These are phyloP conservation scores for Domatiomyces catenatus DNA, from an alignment of 2,329 filamentous ascomycete species.

Conservation along the genomic window DNA sequence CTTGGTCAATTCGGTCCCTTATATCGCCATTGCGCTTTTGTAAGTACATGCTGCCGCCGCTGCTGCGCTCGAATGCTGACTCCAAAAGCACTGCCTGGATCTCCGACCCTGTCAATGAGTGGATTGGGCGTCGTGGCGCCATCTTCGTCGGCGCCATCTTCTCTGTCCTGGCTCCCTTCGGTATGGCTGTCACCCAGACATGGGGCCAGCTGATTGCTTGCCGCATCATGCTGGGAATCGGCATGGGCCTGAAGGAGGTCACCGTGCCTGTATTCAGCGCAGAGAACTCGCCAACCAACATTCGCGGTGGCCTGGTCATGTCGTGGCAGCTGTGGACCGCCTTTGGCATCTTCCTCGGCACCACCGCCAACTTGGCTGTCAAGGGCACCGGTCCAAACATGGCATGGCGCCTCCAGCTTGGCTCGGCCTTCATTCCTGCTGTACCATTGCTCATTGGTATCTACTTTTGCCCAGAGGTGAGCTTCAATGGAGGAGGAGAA, in stretches of 20 bases:
- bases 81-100: slow-evolving; percentile 45
- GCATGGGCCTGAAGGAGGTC: slow-evolving; percentile 25
- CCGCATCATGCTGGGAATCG: slow-evolving; percentile 34
- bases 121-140: slow-evolving; percentile 44
- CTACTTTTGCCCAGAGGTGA: slow-evolving; percentile 25
- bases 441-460: slow-evolving; percentile 31
- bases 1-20: slow-evolving; percentile 45
- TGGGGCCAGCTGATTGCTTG: slow-evolving; percentile 44
- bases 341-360: slow-evolving; percentile 28
- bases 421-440: slow-evolving; percentile 33
- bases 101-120: slow-evolving; percentile 47
- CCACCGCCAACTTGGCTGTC: slow-evolving; percentile 28
- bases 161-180: slow-evolving; percentile 52
- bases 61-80: slow-evolving; percentile 7
- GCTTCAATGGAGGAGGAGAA: background rate
- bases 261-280: slow-evolving; percentile 41
- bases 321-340: slow-evolving; percentile 39
- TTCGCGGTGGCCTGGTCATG: slow-evolving; percentile 40
- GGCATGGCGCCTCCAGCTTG: slow-evolving; percentile 33
- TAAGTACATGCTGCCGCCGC: no score
- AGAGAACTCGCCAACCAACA: slow-evolving; percentile 37
- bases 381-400: slow-evolving; percentile 21
- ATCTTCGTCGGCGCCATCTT: slow-evolving; percentile 51
- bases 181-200: slow-evolving; percentile 44
- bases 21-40: slow-evolving; percentile 38